Conservation (phyloP, 2,329 filamentous ascomycete species). For the Beauveria rudraprayagi region DNA sequence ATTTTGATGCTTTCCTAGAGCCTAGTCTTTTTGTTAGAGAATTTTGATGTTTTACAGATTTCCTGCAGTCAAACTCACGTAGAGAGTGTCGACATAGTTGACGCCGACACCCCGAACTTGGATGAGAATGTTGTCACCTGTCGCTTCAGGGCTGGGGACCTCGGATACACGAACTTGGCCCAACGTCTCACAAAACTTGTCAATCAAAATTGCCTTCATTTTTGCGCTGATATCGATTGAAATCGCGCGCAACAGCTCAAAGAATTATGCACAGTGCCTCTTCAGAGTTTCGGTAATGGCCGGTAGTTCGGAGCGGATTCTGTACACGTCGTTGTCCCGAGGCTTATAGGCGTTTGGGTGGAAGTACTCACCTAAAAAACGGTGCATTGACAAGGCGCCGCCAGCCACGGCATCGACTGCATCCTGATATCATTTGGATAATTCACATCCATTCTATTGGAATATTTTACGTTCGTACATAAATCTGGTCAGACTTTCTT, state of each 20-base stretch:
- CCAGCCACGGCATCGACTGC: too few relatives aligned
- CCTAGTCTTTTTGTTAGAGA: constrained; percentile 20
- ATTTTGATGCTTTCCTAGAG: constrained; percentile 52
- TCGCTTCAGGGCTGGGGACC: constrained; percentile 15
- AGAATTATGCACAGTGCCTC: background rate
- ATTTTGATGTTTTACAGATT: too few relatives aligned
- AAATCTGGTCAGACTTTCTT: too few relatives aligned
- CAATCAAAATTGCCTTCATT: constrained; percentile 24
- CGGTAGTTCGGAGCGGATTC: background rate
- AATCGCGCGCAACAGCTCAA: background rate
- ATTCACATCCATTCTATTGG: background rate
- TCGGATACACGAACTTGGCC: constrained; percentile 20
- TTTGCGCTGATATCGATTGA: background rate
- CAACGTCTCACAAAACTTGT: constrained; percentile 18
- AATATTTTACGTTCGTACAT: background rate
- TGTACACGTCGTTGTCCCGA: background rate
- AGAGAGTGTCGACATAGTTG: constrained; percentile 54
- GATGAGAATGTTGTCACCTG: constrained; percentile 19
- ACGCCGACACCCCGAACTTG: constrained; percentile 46
- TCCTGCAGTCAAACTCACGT: constrained; percentile 24
- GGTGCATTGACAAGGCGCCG: background rate
- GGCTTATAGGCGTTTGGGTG: background rate
- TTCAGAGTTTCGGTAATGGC: background rate
- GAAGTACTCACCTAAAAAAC: background rate
- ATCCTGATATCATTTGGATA: background rate